Percentiles rank a stretch among this genome's conserved stretches.
Conservation (phyloP, 1,284 basidiomycete species). For the Cutaneotrichosporon dermatis region DNA sequence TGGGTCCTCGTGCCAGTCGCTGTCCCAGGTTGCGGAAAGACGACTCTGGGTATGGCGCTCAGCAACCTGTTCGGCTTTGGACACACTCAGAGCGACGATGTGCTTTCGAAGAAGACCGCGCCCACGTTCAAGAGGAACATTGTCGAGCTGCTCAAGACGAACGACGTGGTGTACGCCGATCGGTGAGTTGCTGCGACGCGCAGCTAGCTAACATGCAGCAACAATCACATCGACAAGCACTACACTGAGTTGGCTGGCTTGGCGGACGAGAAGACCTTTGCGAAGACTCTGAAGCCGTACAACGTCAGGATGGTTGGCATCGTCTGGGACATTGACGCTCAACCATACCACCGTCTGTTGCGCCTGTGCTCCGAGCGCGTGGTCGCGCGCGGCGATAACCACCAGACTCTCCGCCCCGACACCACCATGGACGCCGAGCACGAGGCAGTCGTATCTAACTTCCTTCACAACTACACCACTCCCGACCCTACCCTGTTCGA, state of each 20-base stretch:
- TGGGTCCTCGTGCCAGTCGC: conserved; percentile 83
- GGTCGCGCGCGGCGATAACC: conserved; percentile 67
- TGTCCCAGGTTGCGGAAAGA: conserved; percentile 95
- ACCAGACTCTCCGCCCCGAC: conserved; percentile 73
- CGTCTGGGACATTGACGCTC: conserved; percentile 64
- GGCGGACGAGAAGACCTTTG: conserved; percentile 17
- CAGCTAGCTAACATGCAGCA: conserved; percentile 54
- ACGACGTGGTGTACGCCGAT: conserved; percentile 83
- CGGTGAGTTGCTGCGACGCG: too few relatives aligned
- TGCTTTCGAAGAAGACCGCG: conserved; percentile 68
- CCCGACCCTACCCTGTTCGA: conserved; percentile 65
- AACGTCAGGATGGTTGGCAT: conserved; percentile 68
- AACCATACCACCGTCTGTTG: conserved; percentile 57
- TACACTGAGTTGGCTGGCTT: conserved; percentile 64
- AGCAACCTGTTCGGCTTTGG: conserved; percentile 71
- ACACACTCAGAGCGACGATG: conserved; percentile 90
- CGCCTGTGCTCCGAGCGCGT: conserved; percentile 74
- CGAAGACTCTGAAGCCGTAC: conserved; percentile 27
- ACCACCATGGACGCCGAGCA: conserved; percentile 55
- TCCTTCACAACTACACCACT: conserved; percentile 64
- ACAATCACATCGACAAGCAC: conserved; percentile 79
- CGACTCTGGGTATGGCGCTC: conserved; percentile 75
- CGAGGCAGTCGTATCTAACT: conserved; percentile 76
- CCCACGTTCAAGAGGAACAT: conserved; percentile 75
- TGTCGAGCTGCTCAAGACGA: conserved; percentile 56